Evolutionary conservation across 2,329 filamentous ascomycete species (phyloP), one percentile per base, ranked within the genome.

Genomic region (Rugonectria rugulosa): DNA sequence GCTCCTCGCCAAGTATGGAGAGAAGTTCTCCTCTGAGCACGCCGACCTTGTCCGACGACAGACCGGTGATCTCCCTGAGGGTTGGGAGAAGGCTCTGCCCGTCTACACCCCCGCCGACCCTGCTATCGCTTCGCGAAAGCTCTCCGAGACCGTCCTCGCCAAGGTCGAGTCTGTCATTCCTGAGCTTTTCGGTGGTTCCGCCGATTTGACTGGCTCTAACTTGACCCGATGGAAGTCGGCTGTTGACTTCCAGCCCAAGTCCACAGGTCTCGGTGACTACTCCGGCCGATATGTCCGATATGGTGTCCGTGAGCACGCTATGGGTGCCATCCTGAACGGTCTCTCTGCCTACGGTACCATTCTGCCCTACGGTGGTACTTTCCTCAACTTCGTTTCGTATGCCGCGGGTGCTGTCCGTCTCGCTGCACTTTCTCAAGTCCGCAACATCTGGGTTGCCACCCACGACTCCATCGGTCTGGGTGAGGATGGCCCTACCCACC

Each of bases 351-450:
- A 98, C 79, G 95, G 95, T 69, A 96, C 92, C 72, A 83, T 97
- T 73, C 89, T 99, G 73, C 95, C 95, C 68, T 96, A 93, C 68
- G 88, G 88, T 66, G 95, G 95, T 79, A 98, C 95, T 71, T 99
- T 99, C 88, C 84, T 99, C 68, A 99, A 98, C 89, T 99, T 99
- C 78, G 92, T 98, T 68, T 98, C 94, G 21, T 99, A 99, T 77
- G 94, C 91, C 67, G 92, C 95, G 65, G 95, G 95, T 79, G 89
- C 95, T 70, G 89, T 98, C 74, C 94, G 95, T 79, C 88, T 99
- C 59, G 97, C 93, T 31, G 88, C 95, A 34, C 86, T 99, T 68
- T 96, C 93, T 41, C 93, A 91, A 77, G 85, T 93, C 75, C 94
- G 94, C 70, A 84, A 87, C 74, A 93, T 99, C 82, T 96, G 95